Percentiles rank a stretch among this genome's conserved stretches.
Evolutionary conservation across 768 basidiomycete genomes (phyloP).

Genomic region (Suillus bovinus): DNA sequence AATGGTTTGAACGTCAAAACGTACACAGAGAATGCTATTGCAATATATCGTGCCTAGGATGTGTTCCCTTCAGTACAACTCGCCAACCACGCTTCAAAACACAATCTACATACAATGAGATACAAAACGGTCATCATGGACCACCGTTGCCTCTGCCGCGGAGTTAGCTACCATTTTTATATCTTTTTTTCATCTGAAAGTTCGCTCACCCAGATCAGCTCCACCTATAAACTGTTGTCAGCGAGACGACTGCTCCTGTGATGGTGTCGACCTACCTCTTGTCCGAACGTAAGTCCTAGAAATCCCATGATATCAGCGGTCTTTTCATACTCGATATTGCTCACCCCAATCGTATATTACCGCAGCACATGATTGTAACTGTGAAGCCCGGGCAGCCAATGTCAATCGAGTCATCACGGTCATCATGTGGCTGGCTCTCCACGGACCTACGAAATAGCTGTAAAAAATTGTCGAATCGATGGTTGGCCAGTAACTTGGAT

Average conservation of each 20-base stretch:
- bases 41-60: neutral
- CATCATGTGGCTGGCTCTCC: neutral
- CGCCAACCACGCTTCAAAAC: neutral
- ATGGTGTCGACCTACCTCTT: neutral
- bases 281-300: neutral
- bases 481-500: neutral
- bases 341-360: neutral
- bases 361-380: neutral
- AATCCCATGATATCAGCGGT: neutral
- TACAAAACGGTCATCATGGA: neutral
- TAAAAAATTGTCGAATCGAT: neutral
- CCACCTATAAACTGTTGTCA: neutral
- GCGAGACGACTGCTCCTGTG: neutral
- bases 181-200: neutral
- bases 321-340: neutral
- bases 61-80: too few species aligned
- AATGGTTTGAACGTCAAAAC: neutral
- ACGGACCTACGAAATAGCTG: neutral
- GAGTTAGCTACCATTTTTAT: neutral
- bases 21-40: neutral
- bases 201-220: neutral
- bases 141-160: neutral
- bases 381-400: neutral
- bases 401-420: neutral
- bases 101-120: neutral